These are phyloP conservation scores for Cinchona pubescens DNA, from an alignment of 257 asterid genomes.

Conservation along the genomic window DNA sequence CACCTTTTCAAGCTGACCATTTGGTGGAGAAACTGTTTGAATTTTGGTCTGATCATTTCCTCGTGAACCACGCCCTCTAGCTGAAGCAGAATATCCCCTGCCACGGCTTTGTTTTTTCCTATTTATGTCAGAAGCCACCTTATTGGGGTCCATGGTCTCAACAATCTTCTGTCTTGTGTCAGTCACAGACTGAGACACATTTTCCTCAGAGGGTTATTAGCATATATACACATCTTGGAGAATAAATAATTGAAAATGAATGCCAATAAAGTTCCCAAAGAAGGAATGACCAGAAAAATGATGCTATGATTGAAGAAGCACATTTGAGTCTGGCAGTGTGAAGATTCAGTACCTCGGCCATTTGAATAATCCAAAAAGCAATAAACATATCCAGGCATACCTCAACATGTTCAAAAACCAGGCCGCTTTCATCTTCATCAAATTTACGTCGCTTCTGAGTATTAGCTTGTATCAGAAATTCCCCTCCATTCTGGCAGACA, in stretches of 20 bases:
- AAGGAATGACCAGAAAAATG: not conserved
- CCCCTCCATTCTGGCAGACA: constrained; percentile 65
- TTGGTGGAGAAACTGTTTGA: constrained; percentile 44
- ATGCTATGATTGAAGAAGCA: not conserved
- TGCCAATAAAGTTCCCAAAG: not conserved
- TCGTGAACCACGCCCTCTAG: constrained; percentile 81
- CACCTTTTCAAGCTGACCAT: constrained; percentile 71
- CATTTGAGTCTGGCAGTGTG: not conserved
- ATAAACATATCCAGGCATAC: constrained; percentile 33
- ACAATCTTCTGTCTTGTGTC: constrained; percentile 48
- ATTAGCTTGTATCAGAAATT: constrained; percentile 79
- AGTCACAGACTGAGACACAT: constrained; percentile 38
- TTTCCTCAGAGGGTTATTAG: constrained; percentile 34
- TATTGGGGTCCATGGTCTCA: constrained; percentile 49
- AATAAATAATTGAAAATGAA: not conserved
- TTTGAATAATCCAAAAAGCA: constrained; percentile 5
- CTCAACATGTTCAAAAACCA: constrained; percentile 57
- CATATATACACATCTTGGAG: not conserved
- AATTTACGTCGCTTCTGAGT: constrained; percentile 83
- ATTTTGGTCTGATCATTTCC: constrained; percentile 54
- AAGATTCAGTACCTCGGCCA: not conserved
- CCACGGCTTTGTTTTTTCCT: constrained; percentile 76
- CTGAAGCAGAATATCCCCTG: constrained; percentile 59
- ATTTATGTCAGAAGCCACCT: constrained; percentile 49
- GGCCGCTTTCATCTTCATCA: constrained; percentile 42